Conservation (phyloP, 2,329 filamentous ascomycete species). For the Pseudomassariella vexata region DNA sequence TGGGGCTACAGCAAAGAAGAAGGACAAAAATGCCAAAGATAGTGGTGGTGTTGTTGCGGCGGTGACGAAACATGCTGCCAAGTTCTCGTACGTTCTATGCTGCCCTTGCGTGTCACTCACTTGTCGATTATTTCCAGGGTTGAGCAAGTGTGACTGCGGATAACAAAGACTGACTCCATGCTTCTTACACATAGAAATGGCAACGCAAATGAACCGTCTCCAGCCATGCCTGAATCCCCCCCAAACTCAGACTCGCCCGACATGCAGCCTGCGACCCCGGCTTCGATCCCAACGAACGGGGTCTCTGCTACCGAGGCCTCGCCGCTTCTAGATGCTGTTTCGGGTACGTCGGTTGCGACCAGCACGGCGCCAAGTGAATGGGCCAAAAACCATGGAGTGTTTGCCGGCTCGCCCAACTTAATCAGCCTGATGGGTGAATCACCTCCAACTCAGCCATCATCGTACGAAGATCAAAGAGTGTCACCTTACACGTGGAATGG, state of each 20-base stretch:
- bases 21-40: slow-evolving; percentile 29
- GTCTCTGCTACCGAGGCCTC: slow-evolving; percentile 17
- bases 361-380: slow-evolving; percentile 28
- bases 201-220: slow-evolving; percentile 16
- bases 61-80: slow-evolving; percentile 29
- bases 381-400: slow-evolving; percentile 20
- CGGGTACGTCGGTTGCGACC: slow-evolving; percentile 23
- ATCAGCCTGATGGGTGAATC: slow-evolving; percentile 30
- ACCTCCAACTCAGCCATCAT: slow-evolving; percentile 29
- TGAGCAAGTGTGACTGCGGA: slow-evolving; percentile 1
- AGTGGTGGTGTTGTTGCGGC: slow-evolving; percentile 26
- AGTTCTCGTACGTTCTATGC: slow-evolving; percentile 22
- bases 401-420: slow-evolving; percentile 26
- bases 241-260: slow-evolving; percentile 20
- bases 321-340: slow-evolving; percentile 22
- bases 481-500: slow-evolving; percentile 6
- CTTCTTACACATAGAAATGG: slow-evolving; percentile 10
- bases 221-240: slow-evolving; percentile 18
- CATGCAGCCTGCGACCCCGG: slow-evolving; percentile 21
- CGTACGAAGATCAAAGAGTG: slow-evolving; percentile 22
- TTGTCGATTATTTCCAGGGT: slow-evolving; percentile 11
- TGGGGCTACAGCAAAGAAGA: slow-evolving; percentile 26
- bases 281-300: slow-evolving; percentile 22
- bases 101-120: slow-evolving; percentile 9
- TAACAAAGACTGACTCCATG: slow-evolving; percentile 9